Evolutionary conservation across 23 red algal genomes (phyloP), one percentile per base, ranked within the genome.

Genomic region (Gracilaria gracilis): DNA sequence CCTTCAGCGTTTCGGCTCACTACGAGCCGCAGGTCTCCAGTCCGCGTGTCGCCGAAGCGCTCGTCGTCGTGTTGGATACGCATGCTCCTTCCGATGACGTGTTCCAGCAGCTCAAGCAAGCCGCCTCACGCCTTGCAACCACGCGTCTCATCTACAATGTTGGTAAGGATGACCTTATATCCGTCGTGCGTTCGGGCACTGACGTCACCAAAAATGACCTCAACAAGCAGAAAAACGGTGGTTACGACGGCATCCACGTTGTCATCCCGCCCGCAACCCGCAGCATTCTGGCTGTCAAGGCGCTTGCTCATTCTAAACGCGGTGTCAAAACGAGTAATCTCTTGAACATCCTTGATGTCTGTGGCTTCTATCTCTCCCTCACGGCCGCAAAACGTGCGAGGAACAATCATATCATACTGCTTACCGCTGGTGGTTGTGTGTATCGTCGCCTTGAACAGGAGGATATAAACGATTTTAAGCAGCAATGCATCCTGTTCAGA

Each of bases 271-370:
- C 62, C 31, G 76, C 57, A 14, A 49, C 74, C 0, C 40, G 21
- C n/a, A 64, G 40, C 15, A 57, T 90, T 9, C 44, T 17, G 50
- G 87, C 85, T 39, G 85, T 89, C 9, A 34, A 51, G 44, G 71
- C 71, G 9, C 33, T 89, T 11, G 48, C 28, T 7, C 4, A 62
- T 31, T 51, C 74, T 38, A 20, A 54, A 19, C 73, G n/a, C 9
- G 73, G 58, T 2, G 49, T 28, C 2, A 14, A 24, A 2, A 47
- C 70, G 25, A 57, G 32, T n/a, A 90, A 90, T 48, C 77, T 90
- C 17, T 40, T 90, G 20, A 57, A 90, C 57, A 32, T 80, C 7
- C 87, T 90, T 12, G 87, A 90, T 19, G 87, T 90, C 12, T 21
- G 49, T 23, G 87, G 87, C 39, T 55, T 50, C 35, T 44, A 39